phyloP scores from a whole-genome alignment of 1,284 basidiomycete species.

The Ceratorhiza oryzae-sativae region DNA sequence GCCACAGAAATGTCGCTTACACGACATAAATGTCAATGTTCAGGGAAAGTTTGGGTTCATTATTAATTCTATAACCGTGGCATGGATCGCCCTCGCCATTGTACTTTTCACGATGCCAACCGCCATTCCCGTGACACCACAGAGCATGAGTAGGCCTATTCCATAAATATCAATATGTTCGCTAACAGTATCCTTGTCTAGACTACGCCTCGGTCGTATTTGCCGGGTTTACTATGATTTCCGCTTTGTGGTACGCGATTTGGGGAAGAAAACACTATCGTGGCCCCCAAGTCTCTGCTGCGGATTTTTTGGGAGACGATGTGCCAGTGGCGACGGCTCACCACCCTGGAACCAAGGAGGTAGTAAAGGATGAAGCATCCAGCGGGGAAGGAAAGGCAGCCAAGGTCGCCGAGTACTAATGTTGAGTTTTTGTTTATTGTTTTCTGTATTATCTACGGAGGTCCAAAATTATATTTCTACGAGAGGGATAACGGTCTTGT shows the following conservation, averaged over 20 bases:
- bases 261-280: slow-evolving; percentile 49
- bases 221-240: slow-evolving; percentile 50
- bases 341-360: slow-evolving; percentile 14
- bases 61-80: slow-evolving; percentile 52
- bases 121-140: slow-evolving; percentile 50
- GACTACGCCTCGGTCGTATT: slow-evolving; percentile 52
- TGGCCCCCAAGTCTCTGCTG: slow-evolving; percentile 46
- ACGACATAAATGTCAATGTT: background rate
- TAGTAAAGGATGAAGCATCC: background rate
- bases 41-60: slow-evolving; percentile 51
- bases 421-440: background rate
- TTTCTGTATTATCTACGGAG: background rate
- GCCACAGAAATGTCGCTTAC: background rate
- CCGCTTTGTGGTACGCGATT: slow-evolving; percentile 51
- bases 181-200: background rate
- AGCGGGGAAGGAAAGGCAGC: slow-evolving; percentile 1
- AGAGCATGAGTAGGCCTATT: slow-evolving; percentile 52
- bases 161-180: background rate
- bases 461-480: no score
- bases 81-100: slow-evolving; percentile 55
- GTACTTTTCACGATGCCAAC: slow-evolving; percentile 56
- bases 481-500: no score
- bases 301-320: slow-evolving; percentile 35
- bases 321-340: slow-evolving; percentile 15
- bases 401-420: slow-evolving; percentile 5